A percentile compares a stretch with the other conserved stretches of the same genome.
Conservation (phyloP, 202 grass and related monocot species). For the Hordeum pubiflorum region DNA sequence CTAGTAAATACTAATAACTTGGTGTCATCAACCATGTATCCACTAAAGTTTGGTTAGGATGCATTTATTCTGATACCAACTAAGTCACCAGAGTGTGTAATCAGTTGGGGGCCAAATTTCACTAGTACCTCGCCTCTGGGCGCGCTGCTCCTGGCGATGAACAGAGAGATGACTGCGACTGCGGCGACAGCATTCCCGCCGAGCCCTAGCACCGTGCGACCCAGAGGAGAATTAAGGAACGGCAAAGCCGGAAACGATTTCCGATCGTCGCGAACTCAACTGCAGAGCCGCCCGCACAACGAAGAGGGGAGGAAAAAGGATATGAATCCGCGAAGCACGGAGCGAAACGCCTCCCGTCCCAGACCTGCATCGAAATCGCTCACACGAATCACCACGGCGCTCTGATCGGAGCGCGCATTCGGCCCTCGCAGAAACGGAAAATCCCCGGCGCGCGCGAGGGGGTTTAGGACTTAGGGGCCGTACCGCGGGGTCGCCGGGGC, state of each 20-base stretch:
- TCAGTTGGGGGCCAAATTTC: background rate
- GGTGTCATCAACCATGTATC: background rate
- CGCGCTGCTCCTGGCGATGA: conserved; percentile 22
- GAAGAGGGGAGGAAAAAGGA: conserved; percentile 26
- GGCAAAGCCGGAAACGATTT: background rate
- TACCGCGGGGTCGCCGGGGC: conserved; percentile 19
- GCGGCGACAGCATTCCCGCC: conserved; percentile 46
- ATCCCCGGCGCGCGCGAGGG: background rate
- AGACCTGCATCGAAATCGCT: conserved; percentile 43
- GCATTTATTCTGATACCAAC: background rate
- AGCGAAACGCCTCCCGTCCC: conserved; percentile 55
- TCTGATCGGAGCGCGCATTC: background rate
- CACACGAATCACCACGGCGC: background rate
- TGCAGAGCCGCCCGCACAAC: background rate
- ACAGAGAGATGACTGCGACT: conserved; percentile 27
- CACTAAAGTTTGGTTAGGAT: background rate
- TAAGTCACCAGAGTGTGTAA: background rate
- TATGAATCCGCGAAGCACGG: conserved; percentile 90
- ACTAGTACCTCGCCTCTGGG: conserved; percentile 24
- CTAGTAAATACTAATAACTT: background rate
- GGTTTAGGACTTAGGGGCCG: background rate
- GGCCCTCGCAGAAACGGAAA: background rate
- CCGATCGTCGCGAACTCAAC: background rate
- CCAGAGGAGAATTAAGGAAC: conserved; percentile 34
- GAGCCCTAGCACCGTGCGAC: conserved; percentile 58